phyloP scores from a whole-genome alignment of 148 eudicot species.

The Bassia scoparia region DNA sequence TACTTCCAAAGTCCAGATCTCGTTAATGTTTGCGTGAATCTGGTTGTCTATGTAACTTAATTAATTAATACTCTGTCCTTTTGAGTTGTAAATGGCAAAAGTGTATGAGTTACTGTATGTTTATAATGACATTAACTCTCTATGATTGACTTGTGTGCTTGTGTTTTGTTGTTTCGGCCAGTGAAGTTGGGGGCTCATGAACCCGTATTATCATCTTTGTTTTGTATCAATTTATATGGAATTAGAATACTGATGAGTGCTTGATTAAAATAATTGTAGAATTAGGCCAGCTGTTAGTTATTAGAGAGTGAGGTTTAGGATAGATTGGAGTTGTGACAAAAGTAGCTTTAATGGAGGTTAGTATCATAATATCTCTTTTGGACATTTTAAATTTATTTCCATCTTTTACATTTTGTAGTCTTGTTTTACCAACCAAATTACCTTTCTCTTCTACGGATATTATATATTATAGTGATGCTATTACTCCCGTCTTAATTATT shows the following conservation, averaged over 20 bases:
- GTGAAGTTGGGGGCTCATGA: constrained; percentile 48
- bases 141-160: constrained; percentile 16
- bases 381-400: constrained; percentile 24
- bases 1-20: not conserved
- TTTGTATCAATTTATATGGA: constrained; percentile 34
- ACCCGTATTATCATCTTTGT: constrained; percentile 30
- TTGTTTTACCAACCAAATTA: not conserved
- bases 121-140: no score
- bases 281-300: constrained; percentile 7
- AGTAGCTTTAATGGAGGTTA: constrained; percentile 33
- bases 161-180: constrained; percentile 25
- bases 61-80: no score
- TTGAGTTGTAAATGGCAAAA: not conserved
- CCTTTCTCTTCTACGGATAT: not conserved
- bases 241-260: constrained; percentile 12
- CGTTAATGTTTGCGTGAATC: no score
- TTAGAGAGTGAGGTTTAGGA: constrained; percentile 13
- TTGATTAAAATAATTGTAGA: constrained; percentile 18
- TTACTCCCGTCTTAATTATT: no score
- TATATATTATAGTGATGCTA: not conserved
- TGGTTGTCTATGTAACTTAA: no score
- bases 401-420: constrained; percentile 14
- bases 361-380: constrained; percentile 22
- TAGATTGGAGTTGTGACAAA: constrained; percentile 30
- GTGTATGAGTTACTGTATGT: no score